Evolutionary conservation across 163 green algal species (phyloP), one percentile per base, ranked within the genome.

Genomic region (Prototheca cutis): DNA sequence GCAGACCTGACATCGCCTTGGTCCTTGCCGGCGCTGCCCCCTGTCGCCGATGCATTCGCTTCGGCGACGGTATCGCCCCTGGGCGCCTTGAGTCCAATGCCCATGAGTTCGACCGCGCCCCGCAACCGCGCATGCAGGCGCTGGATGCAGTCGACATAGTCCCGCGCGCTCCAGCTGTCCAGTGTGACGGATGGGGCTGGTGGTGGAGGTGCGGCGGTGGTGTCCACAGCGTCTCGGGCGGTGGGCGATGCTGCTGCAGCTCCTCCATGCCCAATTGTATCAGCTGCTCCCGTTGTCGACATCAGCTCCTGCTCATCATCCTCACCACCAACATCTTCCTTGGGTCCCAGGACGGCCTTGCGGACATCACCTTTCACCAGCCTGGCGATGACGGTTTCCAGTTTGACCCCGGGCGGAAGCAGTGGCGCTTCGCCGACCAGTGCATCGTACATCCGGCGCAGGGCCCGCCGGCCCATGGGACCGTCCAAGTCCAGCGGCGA

Each of bases 361-460:
- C n/a, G n/a, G n/a, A n/a, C n/a, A n/a, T n/a, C n/a, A n/a, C n/a
- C n/a, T n/a, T n/a, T n/a, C n/a, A n/a, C n/a, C n/a, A n/a, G n/a
- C n/a, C 61, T 66, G 36, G 68, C 61, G 59, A 81, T 45, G 3
- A 84, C 39, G 21, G 66, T 57, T 1, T 52, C 8, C 33, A 84
- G 63, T 8, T 42, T 59, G 23, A 84, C 73, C 0, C 73, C 73
- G 17, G 55, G 40, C 7, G 73, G 67, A 62, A 83, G 75, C 53
- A 65, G 56, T 27, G 62, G 34, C 8, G 27, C 69, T 29, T 59
- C 68, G 21, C 62, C 39, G 47, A 81, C 67, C 15, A 90, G 76
- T 58, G 69, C 59, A 55, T 92, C 85, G 60, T 90, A 93, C 52
- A 80, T 62, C 40, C 58, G 67, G 23, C 72, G 66, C 28, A 83